Base-by-base conservation (phyloP, 2,329 filamentous ascomycete genomes). In the Ophiocordyceps camponoti-floridani region DNA sequence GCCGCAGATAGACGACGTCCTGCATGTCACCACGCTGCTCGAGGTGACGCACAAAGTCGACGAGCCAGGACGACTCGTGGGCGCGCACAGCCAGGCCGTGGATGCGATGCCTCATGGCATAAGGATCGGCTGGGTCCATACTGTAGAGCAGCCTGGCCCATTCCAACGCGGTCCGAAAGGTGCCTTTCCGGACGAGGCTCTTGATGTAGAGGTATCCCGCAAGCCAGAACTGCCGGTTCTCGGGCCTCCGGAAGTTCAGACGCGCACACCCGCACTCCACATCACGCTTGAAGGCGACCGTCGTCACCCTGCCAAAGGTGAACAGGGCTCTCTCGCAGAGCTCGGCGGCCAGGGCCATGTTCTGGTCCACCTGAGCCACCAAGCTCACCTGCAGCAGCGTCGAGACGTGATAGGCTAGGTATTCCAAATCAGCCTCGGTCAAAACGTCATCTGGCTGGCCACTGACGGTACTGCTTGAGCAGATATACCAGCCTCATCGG, bases 141-240 rank as follows among this genome's bases (percentile, higher is more conserved):
- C 79, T 75, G 28, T 93, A 70, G 10, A 95, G 67, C 6, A 96
- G 64, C 62, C 91, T 94, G 7, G 84, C 75, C 88, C 91, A 98
- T 61, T 96, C 91, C 42, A 94, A 77, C 0, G 87, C 86, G 1
- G 91, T 96, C 42, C 87, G 75, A 69, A 86, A 94, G 1, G 89
- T 95, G n/a, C 88, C 87, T 53, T 93, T 89, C 63, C 86, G 79
- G 14, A 86, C 73, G 19, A 98, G 68, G 51, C 85, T 91, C 52
- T 75, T 77, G 53, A 96, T 81, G 54, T 95, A 95, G 52, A 88
- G 79, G 68, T 87, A 94, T 9, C 80, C 84, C 1, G 86, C 84
- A 33, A 96, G 75, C 79, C 84, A 94, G 50, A 98, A 79, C 59
- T 96, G 89, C 40, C 91, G 75, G 59, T 96, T 96, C 59, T 94